Percentiles rank a stretch among this genome's conserved stretches.
These are phyloP conservation scores for Entomophthora muscae DNA, from an alignment of 371 early-diverging fungal genomes.

Conservation along the genomic window DNA sequence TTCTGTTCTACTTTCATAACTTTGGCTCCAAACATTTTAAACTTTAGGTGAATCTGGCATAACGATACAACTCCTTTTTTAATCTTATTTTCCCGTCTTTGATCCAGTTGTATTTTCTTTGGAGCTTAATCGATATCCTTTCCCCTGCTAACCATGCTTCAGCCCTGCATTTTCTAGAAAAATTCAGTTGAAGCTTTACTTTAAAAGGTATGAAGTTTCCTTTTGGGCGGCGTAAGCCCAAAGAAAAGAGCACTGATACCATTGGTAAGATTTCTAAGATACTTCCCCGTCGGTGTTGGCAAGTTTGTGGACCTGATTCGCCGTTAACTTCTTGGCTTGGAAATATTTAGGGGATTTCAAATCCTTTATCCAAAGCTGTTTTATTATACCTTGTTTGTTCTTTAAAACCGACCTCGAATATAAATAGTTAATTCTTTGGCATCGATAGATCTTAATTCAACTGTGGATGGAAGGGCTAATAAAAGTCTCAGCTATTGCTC, in stretches of 20 bases:
- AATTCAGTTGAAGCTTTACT: too few species aligned
- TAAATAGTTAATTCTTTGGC: neutral
- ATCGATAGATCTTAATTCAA: neutral
- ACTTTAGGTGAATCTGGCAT: too few species aligned
- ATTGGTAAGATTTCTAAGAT: neutral
- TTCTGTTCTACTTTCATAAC: too few species aligned
- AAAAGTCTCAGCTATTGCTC: conserved; percentile 3
- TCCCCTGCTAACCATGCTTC: too few species aligned
- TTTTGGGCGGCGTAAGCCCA: conserved; percentile 3
- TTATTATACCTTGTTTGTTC: neutral
- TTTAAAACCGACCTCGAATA: neutral
- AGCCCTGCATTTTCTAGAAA: too few species aligned
- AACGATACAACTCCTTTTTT: too few species aligned
- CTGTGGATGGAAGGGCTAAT: neutral
- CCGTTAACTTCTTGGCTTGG: neutral
- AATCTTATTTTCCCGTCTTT: too few species aligned
- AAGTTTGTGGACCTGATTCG: neutral
- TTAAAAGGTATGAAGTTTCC: conserved; percentile 8
- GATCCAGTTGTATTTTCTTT: too few species aligned
- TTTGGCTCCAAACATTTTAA: too few species aligned
- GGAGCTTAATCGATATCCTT: too few species aligned
- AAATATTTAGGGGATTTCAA: neutral
- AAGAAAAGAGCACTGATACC: neutral
- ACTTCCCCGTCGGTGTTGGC: neutral
- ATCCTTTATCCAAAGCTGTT: neutral